Conservation (phyloP, 78 protist genomes). For the Dictyostelium brefeldianum region DNA sequence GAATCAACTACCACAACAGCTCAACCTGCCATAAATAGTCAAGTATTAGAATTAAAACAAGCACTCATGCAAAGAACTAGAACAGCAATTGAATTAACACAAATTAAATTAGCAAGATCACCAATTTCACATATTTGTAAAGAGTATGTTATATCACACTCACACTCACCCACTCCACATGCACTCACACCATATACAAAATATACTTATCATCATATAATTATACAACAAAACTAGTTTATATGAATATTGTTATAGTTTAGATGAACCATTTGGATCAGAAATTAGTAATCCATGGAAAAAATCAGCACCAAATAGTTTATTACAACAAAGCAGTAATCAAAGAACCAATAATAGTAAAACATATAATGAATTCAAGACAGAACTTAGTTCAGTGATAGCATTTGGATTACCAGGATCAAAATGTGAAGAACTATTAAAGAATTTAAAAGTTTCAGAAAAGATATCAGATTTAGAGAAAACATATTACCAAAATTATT, state of each 20-base stretch:
- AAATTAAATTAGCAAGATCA: conserved; percentile 7
- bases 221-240: no score
- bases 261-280: conserved; percentile 47
- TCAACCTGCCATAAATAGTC: background rate
- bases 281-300: conserved; percentile 53
- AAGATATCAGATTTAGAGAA: conserved; percentile 37
- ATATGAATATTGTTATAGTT: conserved; percentile 21
- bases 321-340: conserved; percentile 11
- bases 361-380: conserved; percentile 11
- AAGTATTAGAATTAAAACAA: background rate
- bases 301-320: conserved; percentile 29
- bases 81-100: background rate
- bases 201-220: no score
- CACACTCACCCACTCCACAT: no score
- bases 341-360: background rate
- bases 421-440: conserved; percentile 22
- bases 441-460: conserved; percentile 1
- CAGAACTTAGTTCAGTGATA: conserved; percentile 10
- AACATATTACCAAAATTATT: background rate
- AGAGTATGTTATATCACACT: conserved; percentile 17
- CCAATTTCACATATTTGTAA: conserved; percentile 39
- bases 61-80: conserved; percentile 36
- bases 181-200: background rate
- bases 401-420: conserved; percentile 61
- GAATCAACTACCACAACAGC: background rate